phyloP scores from a whole-genome alignment of 257 asterid genomes.

The Voacanga thouarsii region DNA sequence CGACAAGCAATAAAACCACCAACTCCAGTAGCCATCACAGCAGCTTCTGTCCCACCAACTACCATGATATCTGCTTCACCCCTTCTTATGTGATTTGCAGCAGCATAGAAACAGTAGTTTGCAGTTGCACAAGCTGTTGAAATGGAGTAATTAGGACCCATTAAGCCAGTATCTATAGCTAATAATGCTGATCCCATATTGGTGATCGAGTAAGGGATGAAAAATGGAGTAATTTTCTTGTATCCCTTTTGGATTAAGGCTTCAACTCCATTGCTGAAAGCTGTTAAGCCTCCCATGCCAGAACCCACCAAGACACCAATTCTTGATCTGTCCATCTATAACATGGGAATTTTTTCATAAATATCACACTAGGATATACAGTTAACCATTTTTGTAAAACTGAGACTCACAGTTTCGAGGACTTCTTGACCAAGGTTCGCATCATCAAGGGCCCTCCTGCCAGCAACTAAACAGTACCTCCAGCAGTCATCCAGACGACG shows the following conservation, averaged over 20 bases:
- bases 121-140: slow-evolving; percentile 45
- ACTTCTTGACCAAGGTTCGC: slow-evolving; percentile 42
- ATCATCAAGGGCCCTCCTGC: slow-evolving; percentile 48
- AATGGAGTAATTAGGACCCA: slow-evolving; percentile 48
- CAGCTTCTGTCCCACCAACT: slow-evolving; percentile 43
- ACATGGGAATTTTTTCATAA: not conserved
- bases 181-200: slow-evolving; percentile 42
- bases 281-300: slow-evolving; percentile 38
- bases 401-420: slow-evolving; percentile 28
- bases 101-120: slow-evolving; percentile 33
- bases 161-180: slow-evolving; percentile 40
- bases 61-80: slow-evolving; percentile 49
- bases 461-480: slow-evolving; percentile 59
- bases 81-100: slow-evolving; percentile 41
- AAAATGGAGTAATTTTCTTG: slow-evolving; percentile 41
- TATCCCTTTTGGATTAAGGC: slow-evolving; percentile 36
- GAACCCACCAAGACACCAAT: slow-evolving; percentile 38
- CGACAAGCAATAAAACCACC: slow-evolving; percentile 43
- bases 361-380: not conserved
- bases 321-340: slow-evolving; percentile 38
- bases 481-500: slow-evolving; percentile 50
- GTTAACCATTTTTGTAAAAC: not conserved
- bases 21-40: slow-evolving; percentile 28
- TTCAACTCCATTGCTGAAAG: slow-evolving; percentile 35
- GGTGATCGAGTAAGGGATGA: slow-evolving; percentile 40